Evolutionary conservation across 2,329 filamentous ascomycete genomes (phyloP), one percentile per base, ranked within the genome.

Genomic region (Phialocephala sp.): DNA sequence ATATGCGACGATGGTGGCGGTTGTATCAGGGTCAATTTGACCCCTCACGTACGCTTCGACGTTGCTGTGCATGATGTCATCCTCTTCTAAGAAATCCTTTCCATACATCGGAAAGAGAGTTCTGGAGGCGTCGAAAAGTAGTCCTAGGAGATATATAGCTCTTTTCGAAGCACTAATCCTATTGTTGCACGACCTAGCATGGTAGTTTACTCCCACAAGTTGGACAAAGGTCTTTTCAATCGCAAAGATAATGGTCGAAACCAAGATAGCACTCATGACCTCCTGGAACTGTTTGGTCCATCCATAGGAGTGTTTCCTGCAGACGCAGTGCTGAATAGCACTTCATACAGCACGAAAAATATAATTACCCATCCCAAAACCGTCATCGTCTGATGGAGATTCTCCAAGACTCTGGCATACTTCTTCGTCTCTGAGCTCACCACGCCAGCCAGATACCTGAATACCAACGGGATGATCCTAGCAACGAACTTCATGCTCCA

Each of bases 41-140:
- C 43, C 57, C 22, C 36, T 36, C 2, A 64, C 47, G 45, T 59
- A 50, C 4, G 45, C 39, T 20, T 60, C 55, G 22, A 65, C 60
- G 36, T 41, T 60, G 18, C 27, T 84, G 18, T 91, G 91, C 76
- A 97, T 97, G 74, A 92, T 84, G 75, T 93, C 91, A 78, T 97
- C 94, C 76, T 97, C 94, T 24, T 97, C 91, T 35, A 86, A 84
- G 72, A 97, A 97, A 72, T 97, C 93, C 36, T 83, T 84, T 79
- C 92, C 96, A 80, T 96, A 97, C 79, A 93, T 90, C 37, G 94
- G 94, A 74, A 97, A 98, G 63, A 97, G 83, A 8, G 87, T 84
- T 58, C 92, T 86, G 4, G 93, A 97, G n/a, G 93, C 93, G 69
- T 97, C 93, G 77, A 95, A 97, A 63, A 98, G 87, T 37, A 94